phyloP scores from a whole-genome alignment of 1,284 basidiomycete species.

The Pseudozyma thailandica region DNA sequence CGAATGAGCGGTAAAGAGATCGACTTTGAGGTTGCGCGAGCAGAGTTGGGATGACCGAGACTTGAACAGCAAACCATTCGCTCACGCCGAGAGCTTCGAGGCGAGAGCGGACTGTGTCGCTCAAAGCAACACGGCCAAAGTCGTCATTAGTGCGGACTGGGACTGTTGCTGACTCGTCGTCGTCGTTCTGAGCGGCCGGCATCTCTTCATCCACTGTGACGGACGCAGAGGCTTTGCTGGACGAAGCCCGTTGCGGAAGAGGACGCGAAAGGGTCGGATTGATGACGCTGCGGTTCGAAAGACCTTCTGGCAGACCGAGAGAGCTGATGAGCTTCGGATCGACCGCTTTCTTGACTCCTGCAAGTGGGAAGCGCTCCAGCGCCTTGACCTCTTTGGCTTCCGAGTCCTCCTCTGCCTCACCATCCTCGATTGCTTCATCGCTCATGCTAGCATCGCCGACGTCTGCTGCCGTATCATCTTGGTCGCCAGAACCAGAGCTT shows the following conservation, averaged over 20 bases:
- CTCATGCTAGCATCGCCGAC: background rate
- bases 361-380: conserved; percentile 33
- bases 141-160: conserved; percentile 16
- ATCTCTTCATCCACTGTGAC: conserved; percentile 15
- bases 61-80: conserved; percentile 76
- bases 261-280: conserved; percentile 44
- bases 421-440: background rate
- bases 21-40: conserved; percentile 70
- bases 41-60: conserved; percentile 81
- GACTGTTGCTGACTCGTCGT: conserved; percentile 17
- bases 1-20: conserved; percentile 77
- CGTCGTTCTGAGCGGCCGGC: conserved; percentile 10
- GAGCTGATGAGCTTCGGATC: conserved; percentile 49
- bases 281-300: conserved; percentile 51
- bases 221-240: conserved; percentile 6
- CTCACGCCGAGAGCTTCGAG: conserved; percentile 55
- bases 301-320: conserved; percentile 59
- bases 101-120: conserved; percentile 43
- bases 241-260: conserved; percentile 16
- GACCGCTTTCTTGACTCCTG: conserved; percentile 40
- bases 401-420: background rate
- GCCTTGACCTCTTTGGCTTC: conserved; percentile 18
- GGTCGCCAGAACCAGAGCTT: conserved; percentile 5
- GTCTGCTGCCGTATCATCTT: background rate
- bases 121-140: conserved; percentile 38